A percentile compares a stretch with the other conserved stretches of the same genome.
Evolutionary conservation across 306 rosid species (phyloP).

Genomic region (Erythrophleum fordii): DNA sequence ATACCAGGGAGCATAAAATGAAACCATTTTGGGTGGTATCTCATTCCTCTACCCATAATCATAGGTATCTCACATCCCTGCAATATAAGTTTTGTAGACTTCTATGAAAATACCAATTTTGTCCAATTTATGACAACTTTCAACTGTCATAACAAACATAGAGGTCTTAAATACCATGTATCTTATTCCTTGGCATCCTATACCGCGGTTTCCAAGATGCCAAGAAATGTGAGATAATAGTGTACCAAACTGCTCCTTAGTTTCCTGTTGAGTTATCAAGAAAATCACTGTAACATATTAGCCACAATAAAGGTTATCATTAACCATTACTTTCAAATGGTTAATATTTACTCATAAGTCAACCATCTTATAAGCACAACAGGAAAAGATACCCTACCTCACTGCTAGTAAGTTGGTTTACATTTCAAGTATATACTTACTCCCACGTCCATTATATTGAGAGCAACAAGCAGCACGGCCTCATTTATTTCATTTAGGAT

Average conservation of each 20-base stretch:
- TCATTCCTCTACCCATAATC: background rate
- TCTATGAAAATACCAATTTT: background rate
- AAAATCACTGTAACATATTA: background rate
- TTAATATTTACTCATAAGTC: background rate
- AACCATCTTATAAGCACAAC: slow-evolving; percentile 6
- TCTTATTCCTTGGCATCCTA: background rate
- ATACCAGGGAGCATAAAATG: too few relatives aligned
- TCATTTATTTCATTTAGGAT: background rate
- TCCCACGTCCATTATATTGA: slow-evolving; percentile 18
- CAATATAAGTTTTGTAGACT: background rate
- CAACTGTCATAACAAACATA: background rate
- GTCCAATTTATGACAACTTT: background rate
- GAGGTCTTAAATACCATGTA: background rate
- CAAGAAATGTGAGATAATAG: background rate
- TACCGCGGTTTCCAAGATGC: background rate
- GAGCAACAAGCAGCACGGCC: slow-evolving; percentile 25
- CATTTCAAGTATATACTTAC: background rate
- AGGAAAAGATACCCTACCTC: background rate
- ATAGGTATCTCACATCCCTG: background rate
- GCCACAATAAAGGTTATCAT: slow-evolving; percentile 4
- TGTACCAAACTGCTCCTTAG: background rate
- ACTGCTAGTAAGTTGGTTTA: slow-evolving; percentile 21
- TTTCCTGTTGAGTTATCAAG: background rate
- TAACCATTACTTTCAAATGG: background rate
- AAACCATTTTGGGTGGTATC: too few relatives aligned